These are phyloP conservation scores for Annulohypoxylon nitens DNA, from an alignment of 495 filamentous ascomycete species.

Conservation along the genomic window DNA sequence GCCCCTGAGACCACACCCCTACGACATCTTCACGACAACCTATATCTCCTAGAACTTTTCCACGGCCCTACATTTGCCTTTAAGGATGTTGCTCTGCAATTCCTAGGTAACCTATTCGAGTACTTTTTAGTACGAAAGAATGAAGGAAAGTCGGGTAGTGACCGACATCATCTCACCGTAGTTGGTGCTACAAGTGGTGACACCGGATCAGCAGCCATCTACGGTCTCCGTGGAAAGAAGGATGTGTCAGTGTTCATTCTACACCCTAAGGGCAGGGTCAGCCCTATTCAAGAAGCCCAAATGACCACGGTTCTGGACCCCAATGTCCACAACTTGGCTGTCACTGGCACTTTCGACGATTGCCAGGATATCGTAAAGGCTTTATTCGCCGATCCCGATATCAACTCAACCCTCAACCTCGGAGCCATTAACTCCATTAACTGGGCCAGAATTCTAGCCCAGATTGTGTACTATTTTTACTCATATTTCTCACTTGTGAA, in stretches of 20 bases:
- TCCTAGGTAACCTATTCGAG: slow-evolving; percentile 95
- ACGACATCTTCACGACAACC: slow-evolving; percentile 74
- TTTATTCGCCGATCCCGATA: slow-evolving; percentile 83
- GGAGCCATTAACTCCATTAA: slow-evolving; percentile 94
- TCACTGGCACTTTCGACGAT: slow-evolving; percentile 92
- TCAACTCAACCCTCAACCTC: slow-evolving; percentile 79
- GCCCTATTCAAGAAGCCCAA: slow-evolving; percentile 90
- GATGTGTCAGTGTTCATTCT: slow-evolving; percentile 94
- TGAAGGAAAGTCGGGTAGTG: slow-evolving; percentile 73
- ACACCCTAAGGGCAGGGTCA: slow-evolving; percentile 84
- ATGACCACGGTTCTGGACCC: slow-evolving; percentile 91
- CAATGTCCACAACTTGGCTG: slow-evolving; percentile 90
- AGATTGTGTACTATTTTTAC: slow-evolving; percentile 93
- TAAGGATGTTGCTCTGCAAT: slow-evolving; percentile 92
- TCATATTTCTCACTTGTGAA: slow-evolving; percentile 84
- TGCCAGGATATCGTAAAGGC: slow-evolving; percentile 97
- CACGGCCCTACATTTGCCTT: slow-evolving; percentile 97
- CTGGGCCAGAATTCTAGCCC: slow-evolving; percentile 89
- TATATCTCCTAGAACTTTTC: slow-evolving; percentile 93
- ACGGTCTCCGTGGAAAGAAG: slow-evolving; percentile 96
- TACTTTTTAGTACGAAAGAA: slow-evolving; percentile 92
- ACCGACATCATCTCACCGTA: slow-evolving; percentile 88
- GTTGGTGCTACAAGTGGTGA: slow-evolving; percentile 95
- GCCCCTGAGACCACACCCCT: slow-evolving; percentile 78
- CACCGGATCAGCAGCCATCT: slow-evolving; percentile 95